Evolutionary conservation across 495 filamentous ascomycete species (phyloP), one percentile per base, ranked within the genome.

Genomic region (Neurospora sp.): DNA sequence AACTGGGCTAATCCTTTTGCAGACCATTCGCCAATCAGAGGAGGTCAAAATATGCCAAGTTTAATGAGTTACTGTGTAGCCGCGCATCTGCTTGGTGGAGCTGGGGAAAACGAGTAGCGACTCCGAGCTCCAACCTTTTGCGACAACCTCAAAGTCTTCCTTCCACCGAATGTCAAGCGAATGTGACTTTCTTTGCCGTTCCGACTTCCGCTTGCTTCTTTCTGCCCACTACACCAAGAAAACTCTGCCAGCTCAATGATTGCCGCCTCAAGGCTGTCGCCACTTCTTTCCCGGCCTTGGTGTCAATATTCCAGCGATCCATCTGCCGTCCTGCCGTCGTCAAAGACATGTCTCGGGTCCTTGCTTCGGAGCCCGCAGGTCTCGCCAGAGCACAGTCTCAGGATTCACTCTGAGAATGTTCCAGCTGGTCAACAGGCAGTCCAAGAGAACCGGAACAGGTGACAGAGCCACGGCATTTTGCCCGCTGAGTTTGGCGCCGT

Each of bases 1-100:
- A 12, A 35, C 18, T 16, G 53, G 12, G 53, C 27, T 65, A 65
- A 8, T 65, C 27, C 27, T 27, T 31, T 61, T 61, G 6, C 72
- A 70, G 70, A 71, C 53, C 1, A 35, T 45, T 3, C 37, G 38
- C 74, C 72, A 74, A 31, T 74, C 38, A 72, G 39, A 69, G 3
- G 9, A 9, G 31, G 0, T 1, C 10, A 68, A 74, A 71, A 61
- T 18, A 2, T 37, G 69, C 74, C 76, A 76, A 75, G 74, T 71
- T 72, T 73, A 73, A 76, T 77, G 71, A 70, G 69, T 71, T 80
- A 1, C 27, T 27, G 27, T 27, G 27, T 27, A 78, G 79, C 76
- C 79, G 78, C 79, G 77, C 76, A 77, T 35, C 53, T 35, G 27
- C 53, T 61, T 8, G 22, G 53, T 61, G 53, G 53, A 65, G 53